Percentiles rank a stretch among this genome's conserved stretches.
These are phyloP conservation scores for Erodium moschatum DNA, from an alignment of 441 rosid genomes.

Conservation along the genomic window DNA sequence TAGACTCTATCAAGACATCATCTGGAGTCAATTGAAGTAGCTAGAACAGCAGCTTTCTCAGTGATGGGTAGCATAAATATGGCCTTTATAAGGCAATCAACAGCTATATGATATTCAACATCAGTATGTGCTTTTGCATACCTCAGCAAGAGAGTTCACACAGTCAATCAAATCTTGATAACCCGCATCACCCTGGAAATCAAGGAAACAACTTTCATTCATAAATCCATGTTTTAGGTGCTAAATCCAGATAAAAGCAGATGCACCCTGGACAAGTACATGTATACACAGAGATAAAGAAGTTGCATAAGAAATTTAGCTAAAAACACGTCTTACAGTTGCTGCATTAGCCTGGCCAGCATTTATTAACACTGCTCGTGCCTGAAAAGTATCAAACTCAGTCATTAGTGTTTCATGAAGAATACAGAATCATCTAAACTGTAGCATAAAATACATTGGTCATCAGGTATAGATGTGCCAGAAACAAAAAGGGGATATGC, in stretches of 20 bases:
- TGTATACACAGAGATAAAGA: neutral
- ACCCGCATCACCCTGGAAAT: constrained; percentile 84
- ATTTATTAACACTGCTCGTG: constrained; percentile 81
- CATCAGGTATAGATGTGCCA: neutral
- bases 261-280: neutral
- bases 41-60: constrained; percentile 30
- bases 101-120: constrained; percentile 8
- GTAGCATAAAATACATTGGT: neutral
- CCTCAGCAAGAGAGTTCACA: constrained; percentile 57
- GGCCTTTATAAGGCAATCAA: neutral
- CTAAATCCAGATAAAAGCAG: neutral
- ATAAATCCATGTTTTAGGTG: neutral
- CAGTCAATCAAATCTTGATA: constrained; percentile 76
- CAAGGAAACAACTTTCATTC: constrained; percentile 19
- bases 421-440: neutral
- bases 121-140: constrained; percentile 19
- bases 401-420: constrained; percentile 10
- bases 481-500: constrained; percentile 1
- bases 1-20: constrained; percentile 77
- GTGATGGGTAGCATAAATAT: constrained; percentile 2
- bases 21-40: constrained; percentile 49
- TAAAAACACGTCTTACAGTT: constrained; percentile 46
- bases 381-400: constrained; percentile 36
- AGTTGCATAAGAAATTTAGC: constrained; percentile 11
- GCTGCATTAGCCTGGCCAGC: constrained; percentile 99